A percentile compares a stretch with the other conserved stretches of the same genome.
These are phyloP conservation scores for Fusarium buxicola DNA, from an alignment of 2,329 filamentous ascomycete genomes.

Conservation along the genomic window DNA sequence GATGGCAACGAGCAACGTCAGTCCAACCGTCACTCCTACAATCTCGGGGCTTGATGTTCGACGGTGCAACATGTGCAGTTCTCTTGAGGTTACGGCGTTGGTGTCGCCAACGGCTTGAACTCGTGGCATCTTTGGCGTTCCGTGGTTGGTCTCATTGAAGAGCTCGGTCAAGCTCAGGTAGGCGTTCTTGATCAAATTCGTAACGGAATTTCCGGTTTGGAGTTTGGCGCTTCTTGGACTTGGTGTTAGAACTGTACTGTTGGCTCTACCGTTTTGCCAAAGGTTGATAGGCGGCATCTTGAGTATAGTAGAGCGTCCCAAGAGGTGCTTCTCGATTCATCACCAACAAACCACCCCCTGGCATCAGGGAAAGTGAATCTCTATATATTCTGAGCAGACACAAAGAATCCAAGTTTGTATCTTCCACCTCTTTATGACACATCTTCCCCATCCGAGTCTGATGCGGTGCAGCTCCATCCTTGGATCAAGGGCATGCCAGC, in stretches of 20 bases:
- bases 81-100: neutral
- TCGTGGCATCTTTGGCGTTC: too few species aligned
- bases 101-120: neutral
- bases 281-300: conserved; percentile 21
- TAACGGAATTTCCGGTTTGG: neutral
- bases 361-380: neutral
- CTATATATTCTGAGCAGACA: conserved; percentile 1
- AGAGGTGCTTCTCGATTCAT: accelerated
- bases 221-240: neutral
- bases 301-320: neutral
- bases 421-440: neutral
- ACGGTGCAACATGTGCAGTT: conserved; percentile 2
- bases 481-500: neutral
- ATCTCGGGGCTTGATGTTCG: conserved; percentile 17
- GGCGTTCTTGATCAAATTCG: neutral
- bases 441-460: neutral
- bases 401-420: neutral
- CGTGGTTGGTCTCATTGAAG: too few species aligned
- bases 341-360: neutral
- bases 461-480: neutral
- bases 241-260: neutral
- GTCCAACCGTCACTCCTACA: conserved; percentile 22
- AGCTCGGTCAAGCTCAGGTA: neutral
- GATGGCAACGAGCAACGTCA: conserved; percentile 16
- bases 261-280: neutral